These are phyloP conservation scores for Thecaphora frezii DNA, from an alignment of 1,284 basidiomycete genomes.

Conservation along the genomic window DNA sequence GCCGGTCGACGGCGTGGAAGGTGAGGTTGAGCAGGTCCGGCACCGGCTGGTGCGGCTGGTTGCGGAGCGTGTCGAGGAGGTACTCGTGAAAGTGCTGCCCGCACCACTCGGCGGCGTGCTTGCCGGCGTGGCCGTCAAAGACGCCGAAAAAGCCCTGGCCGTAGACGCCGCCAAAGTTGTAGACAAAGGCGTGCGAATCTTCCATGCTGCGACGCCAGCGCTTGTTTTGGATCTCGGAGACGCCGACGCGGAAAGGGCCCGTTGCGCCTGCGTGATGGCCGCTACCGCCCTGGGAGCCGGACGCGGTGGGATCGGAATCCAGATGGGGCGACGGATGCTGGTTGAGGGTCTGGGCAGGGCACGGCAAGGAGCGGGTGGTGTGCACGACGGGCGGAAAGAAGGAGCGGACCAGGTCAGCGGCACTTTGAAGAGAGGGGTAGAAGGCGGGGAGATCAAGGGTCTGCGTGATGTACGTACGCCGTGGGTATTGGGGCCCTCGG, in stretches of 20 bases:
- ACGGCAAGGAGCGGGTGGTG: neutral
- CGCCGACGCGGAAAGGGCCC: conserved; percentile 70
- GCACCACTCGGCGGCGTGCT: conserved; percentile 98
- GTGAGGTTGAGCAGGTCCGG: conserved; percentile 90
- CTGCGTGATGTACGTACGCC: neutral
- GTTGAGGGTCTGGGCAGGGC: conserved; percentile 14
- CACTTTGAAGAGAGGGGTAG: neutral
- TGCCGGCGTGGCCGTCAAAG: conserved; percentile 98
- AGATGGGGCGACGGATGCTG: conserved; percentile 15
- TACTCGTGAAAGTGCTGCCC: conserved; percentile 90
- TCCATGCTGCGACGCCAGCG: conserved; percentile 93
- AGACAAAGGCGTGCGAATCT: conserved; percentile 92
- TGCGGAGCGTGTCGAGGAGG: conserved; percentile 60
- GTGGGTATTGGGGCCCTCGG: neutral
- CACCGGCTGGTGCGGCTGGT: conserved; percentile 66
- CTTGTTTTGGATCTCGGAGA: conserved; percentile 80
- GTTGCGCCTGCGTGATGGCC: conserved; percentile 1
- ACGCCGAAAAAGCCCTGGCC: conserved; percentile 98
- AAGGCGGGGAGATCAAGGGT: neutral
- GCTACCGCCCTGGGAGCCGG: neutral
- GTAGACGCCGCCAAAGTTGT: conserved; percentile 83
- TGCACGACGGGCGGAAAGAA: neutral
- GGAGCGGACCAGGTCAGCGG: neutral
- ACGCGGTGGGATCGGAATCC: conserved; percentile 1
- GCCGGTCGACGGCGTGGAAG: conserved; percentile 85